phyloP scores from a whole-genome alignment of 2,329 filamentous ascomycete genomes.

The Trichoderma sp. region DNA sequence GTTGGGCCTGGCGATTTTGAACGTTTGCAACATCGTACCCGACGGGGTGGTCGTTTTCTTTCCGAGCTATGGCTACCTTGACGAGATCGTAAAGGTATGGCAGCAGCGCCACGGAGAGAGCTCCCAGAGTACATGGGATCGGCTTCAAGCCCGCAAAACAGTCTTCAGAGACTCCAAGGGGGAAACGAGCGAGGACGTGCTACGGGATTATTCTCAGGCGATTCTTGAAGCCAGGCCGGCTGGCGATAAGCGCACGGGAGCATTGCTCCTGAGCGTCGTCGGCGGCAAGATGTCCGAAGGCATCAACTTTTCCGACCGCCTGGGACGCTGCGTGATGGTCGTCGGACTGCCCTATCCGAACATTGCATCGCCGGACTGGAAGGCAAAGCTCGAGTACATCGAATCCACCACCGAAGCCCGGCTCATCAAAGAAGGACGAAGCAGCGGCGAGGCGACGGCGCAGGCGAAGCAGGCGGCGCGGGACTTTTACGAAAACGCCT shows the following conservation, averaged over 20 bases:
- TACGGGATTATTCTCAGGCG: constrained; percentile 71
- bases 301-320: constrained; percentile 93
- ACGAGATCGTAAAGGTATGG: constrained; percentile 70
- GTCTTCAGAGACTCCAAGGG: constrained; percentile 63
- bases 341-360: constrained; percentile 93
- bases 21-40: constrained; percentile 72
- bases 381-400: constrained; percentile 85
- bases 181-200: constrained; percentile 66
- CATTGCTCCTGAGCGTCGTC: constrained; percentile 84
- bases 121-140: constrained; percentile 58
- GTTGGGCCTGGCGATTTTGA: constrained; percentile 72
- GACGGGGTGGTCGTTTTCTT: constrained; percentile 96
- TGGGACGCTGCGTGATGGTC: constrained; percentile 89
- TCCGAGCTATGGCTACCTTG: constrained; percentile 89
- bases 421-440: constrained; percentile 35
- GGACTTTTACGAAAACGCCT: constrained; percentile 91
- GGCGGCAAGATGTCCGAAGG: constrained; percentile 95
- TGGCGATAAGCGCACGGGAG: constrained; percentile 54
- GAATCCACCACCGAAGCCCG: constrained; percentile 59
- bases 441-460: constrained; percentile 34
- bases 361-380: constrained; percentile 86
- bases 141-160: constrained; percentile 60
- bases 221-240: constrained; percentile 56
- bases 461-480: constrained; percentile 61
- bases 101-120: constrained; percentile 42